A percentile compares a stretch with the other conserved stretches of the same genome.
Evolutionary conservation across 805 yeast genomes (phyloP).

Genomic region (Lachancea waltii): DNA sequence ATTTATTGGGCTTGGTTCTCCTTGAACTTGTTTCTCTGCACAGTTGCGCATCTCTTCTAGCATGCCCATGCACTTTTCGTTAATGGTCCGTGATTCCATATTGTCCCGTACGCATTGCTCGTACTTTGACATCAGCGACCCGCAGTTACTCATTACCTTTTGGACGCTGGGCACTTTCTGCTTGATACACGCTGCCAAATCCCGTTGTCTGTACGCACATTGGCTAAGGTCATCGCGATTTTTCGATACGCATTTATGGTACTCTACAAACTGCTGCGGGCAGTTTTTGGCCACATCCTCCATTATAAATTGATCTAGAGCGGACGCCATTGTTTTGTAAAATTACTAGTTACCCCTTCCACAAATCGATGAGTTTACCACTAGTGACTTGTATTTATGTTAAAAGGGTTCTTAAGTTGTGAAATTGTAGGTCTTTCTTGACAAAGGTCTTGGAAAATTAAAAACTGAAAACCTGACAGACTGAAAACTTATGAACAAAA

Average conservation of each 20-base stretch:
- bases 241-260: constrained; percentile 63
- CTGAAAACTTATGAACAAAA: constrained; percentile 1
- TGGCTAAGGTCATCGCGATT: constrained; percentile 45
- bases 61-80: constrained; percentile 45
- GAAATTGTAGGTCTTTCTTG: too few relatives aligned
- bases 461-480: background rate
- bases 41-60: constrained; percentile 58
- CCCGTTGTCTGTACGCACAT: constrained; percentile 52
- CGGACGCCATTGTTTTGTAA: constrained; percentile 20
- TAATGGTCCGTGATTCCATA: constrained; percentile 35
- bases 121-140: constrained; percentile 50
- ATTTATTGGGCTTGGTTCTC: constrained; percentile 17
- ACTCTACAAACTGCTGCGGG: constrained; percentile 64
- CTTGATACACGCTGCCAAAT: constrained; percentile 57
- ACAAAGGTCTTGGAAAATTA: too few relatives aligned
- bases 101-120: constrained; percentile 56
- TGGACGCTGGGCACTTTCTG: constrained; percentile 63
- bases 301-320: constrained; percentile 64
- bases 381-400: too few relatives aligned
- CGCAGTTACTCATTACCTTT: constrained; percentile 58
- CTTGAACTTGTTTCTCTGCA: constrained; percentile 32
- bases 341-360: too few relatives aligned
- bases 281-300: constrained; percentile 76
- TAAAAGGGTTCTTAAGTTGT: too few relatives aligned
- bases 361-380: too few relatives aligned